phyloP scores from a whole-genome alignment of 2,329 filamentous ascomycete genomes.

The Coniochaeta sp. region DNA sequence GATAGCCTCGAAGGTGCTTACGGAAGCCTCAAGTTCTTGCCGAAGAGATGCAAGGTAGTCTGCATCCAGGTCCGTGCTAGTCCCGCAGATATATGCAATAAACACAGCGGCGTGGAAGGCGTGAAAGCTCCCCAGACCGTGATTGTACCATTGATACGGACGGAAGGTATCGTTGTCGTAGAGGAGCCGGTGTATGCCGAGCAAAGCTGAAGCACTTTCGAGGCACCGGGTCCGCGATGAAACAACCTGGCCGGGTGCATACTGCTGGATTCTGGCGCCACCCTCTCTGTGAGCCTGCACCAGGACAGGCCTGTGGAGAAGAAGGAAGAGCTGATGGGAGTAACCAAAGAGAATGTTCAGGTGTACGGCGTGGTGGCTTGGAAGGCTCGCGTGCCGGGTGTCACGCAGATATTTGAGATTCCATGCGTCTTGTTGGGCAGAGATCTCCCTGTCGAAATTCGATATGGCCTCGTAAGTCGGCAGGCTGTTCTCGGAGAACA shows the following conservation, averaged over 20 bases:
- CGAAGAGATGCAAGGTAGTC: neutral
- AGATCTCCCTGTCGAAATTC: neutral
- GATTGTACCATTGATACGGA: neutral
- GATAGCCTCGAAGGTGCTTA: neutral
- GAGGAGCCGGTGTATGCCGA: neutral
- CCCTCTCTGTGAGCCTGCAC: neutral
- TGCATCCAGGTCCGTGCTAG: neutral
- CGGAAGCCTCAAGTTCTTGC: neutral
- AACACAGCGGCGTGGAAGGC: slow-evolving; percentile 1
- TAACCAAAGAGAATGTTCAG: slow-evolving; percentile 1
- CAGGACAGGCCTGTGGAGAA: neutral
- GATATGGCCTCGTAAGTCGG: neutral
- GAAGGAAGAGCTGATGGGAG: slow-evolving; percentile 1
- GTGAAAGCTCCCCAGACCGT: slow-evolving; percentile 1
- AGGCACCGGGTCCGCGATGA: neutral
- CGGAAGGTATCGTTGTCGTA: neutral
- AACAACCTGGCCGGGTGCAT: neutral
- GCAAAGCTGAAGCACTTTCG: neutral
- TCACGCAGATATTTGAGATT: slow-evolving; percentile 1
- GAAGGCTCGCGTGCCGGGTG: neutral
- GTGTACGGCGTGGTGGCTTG: neutral
- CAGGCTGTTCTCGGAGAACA: neutral
- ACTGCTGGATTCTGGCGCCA: neutral
- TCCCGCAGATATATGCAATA: slow-evolving; percentile 1
- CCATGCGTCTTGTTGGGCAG: neutral